Conservation (phyloP, 768 basidiomycete genomes). For the Amanita rubescens region DNA sequence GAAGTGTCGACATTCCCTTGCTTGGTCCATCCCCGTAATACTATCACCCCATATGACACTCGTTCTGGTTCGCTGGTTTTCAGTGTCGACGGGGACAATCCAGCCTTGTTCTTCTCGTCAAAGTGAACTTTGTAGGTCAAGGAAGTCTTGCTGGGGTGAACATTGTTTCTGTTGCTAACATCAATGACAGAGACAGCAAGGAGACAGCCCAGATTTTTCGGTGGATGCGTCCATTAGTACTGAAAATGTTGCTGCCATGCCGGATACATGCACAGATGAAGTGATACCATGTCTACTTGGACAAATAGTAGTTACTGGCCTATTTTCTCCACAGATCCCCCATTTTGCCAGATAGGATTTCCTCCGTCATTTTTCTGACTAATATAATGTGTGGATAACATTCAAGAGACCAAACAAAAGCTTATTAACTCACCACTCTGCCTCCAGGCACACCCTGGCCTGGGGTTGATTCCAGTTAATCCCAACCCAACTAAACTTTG, state of each 20-base stretch:
- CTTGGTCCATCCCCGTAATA: constrained; percentile 77
- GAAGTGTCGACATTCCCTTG: constrained; percentile 75
- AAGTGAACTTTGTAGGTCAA: constrained; percentile 70
- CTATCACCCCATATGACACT: constrained; percentile 47
- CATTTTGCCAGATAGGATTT: background rate
- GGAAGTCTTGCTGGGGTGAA: constrained; percentile 76
- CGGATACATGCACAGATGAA: too few relatives aligned
- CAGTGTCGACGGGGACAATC: constrained; percentile 74
- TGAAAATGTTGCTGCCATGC: too few relatives aligned
- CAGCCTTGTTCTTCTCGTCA: constrained; percentile 84
- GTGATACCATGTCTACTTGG: too few relatives aligned
- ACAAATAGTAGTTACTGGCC: background rate
- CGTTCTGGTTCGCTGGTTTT: constrained; percentile 88
- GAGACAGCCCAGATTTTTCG: constrained; percentile 36
- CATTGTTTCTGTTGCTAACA: constrained; percentile 50
- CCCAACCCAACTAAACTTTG: background rate
- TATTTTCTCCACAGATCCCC: background rate
- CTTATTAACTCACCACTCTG: background rate
- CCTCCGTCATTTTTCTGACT: background rate
- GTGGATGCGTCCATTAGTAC: constrained; percentile 45
- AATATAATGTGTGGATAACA: background rate
- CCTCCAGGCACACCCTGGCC: background rate
- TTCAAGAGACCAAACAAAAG: background rate
- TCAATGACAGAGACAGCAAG: constrained; percentile 35
- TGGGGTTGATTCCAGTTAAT: background rate